A percentile compares a stretch with the other conserved stretches of the same genome.
Conservation (phyloP, 2,329 filamentous ascomycete species). For the Calonectria pteridis region DNA sequence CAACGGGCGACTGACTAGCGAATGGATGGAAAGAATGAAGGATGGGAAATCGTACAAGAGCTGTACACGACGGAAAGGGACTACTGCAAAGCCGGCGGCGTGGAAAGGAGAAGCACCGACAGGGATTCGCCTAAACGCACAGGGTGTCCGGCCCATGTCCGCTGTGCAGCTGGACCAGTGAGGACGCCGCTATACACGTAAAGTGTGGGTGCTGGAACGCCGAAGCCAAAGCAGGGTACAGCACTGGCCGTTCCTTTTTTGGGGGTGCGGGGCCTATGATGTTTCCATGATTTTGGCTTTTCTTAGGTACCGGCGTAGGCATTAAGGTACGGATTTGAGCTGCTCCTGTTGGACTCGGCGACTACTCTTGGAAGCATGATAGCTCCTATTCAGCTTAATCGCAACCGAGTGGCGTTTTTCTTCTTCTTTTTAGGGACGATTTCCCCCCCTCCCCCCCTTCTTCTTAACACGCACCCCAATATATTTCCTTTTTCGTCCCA, state of each 20-base stretch:
- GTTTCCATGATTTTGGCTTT: not conserved
- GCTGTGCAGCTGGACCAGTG: slow-evolving; percentile 3
- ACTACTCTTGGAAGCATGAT: not conserved
- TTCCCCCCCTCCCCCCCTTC: too few relatives aligned
- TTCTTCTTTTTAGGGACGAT: not conserved
- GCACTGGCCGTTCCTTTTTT: not conserved
- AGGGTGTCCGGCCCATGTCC: slow-evolving; percentile 5
- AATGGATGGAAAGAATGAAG: not conserved
- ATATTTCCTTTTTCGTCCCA: not conserved
- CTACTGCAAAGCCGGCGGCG: not conserved
- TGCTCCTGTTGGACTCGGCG: not conserved
- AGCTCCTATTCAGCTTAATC: not conserved
- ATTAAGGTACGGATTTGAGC: not conserved
- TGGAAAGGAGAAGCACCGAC: slow-evolving; percentile 6
- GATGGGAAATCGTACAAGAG: not conserved
- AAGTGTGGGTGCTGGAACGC: not conserved
- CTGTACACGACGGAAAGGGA: slow-evolving; percentile 1
- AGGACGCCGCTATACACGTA: not conserved
- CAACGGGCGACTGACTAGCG: not conserved
- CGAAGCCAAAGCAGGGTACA: not conserved
- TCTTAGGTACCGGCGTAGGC: not conserved
- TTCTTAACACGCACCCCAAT: not conserved
- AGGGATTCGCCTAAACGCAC: not conserved
- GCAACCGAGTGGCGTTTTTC: not conserved
- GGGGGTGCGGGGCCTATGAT: not conserved